Base-by-base conservation (phyloP, 495 filamentous ascomycete species). In the Podospora tetraspora region DNA sequence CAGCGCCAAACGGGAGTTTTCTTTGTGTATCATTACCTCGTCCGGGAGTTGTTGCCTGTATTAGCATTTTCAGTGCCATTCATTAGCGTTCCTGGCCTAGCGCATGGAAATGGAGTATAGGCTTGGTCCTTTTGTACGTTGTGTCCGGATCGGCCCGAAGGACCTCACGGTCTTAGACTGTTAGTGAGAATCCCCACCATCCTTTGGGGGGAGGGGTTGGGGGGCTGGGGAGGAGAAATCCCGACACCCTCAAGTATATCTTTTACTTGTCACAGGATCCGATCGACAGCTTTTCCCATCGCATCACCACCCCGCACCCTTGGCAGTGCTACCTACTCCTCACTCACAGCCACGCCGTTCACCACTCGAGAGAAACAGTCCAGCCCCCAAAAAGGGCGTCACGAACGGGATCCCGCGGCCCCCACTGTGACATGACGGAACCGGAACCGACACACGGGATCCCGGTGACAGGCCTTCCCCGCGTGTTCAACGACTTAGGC, bases 21-120 rank as follows among this genome's bases (percentile, higher is more conserved):
- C 25, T 65, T 65, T 57, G 63, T 65, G 63, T 65, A 65, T 65
- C 56, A 65, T 65, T 34, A 25, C 37, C 9, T 64, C 22, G 29
- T 58, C 27, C 52, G 27, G 27, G 43, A 22, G 43, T 52, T 52
- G 43, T n/a, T 52, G 43, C 16, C 43, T 59, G 63, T 59, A 25
- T 25, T 25, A 59, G 23, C 63, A 65, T 52, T n/a, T 52, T n/a
- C 43, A 52, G 43, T n/a, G 43, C 43, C 43, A 52, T 12, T 19
- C 43, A 52, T 52, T 52, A 52, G 43, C 43, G 43, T 52, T n/a
- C 6, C 43, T n/a, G 43, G 43, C 19, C 43, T 52, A 52, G 43
- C 43, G 43, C 43, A 52, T 52, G 16, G 16, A n/a, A 52, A 52
- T 52, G 43, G 43, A 52, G 43, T 52, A 52, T 8, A 52, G 19